Evolutionary conservation across 768 basidiomycete species (phyloP).

Genomic region (Pisolithus orientalis): DNA sequence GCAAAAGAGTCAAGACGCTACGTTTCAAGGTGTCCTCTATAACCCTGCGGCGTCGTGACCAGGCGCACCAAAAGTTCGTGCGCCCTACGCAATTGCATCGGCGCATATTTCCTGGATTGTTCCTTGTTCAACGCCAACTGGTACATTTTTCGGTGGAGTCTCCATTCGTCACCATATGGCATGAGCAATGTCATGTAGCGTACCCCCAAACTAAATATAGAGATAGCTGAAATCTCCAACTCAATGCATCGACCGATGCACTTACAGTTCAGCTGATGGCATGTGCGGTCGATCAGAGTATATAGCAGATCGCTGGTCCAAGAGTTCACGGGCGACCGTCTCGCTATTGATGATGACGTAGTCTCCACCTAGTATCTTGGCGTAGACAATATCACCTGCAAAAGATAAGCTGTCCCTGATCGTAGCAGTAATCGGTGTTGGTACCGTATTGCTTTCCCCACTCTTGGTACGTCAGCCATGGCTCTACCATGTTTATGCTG

Average conservation of each 20-base stretch:
- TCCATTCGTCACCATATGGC: conserved; percentile 25
- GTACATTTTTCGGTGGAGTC: conserved; percentile 23
- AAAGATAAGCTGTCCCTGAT: background rate
- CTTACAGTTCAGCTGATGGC: conserved; percentile 14
- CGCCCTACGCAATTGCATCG: conserved; percentile 11
- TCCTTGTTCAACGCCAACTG: conserved; percentile 16
- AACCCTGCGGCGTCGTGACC: conserved; percentile 9
- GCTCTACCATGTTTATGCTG: conserved; percentile 13
- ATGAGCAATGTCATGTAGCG: conserved; percentile 22
- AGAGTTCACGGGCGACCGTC: conserved; percentile 16
- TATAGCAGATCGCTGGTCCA: conserved; percentile 20
- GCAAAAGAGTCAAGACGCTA: background rate
- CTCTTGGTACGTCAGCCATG: conserved; percentile 29
- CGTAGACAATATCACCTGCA: conserved; percentile 20
- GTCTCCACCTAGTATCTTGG: conserved; percentile 19
- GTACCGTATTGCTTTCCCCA: conserved; percentile 31
- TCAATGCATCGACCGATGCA: background rate
- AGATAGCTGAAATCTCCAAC: too few relatives aligned
- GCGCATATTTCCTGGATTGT: conserved; percentile 5
- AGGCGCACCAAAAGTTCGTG: conserved; percentile 16
- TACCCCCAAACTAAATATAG: conserved; percentile 17
- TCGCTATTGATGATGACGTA: conserved; percentile 21
- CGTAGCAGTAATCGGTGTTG: background rate
- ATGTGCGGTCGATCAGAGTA: conserved; percentile 23
- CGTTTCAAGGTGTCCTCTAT: conserved; percentile 12